Conservation (phyloP, 306 rosid species). For the Arachis hypogaea region DNA sequence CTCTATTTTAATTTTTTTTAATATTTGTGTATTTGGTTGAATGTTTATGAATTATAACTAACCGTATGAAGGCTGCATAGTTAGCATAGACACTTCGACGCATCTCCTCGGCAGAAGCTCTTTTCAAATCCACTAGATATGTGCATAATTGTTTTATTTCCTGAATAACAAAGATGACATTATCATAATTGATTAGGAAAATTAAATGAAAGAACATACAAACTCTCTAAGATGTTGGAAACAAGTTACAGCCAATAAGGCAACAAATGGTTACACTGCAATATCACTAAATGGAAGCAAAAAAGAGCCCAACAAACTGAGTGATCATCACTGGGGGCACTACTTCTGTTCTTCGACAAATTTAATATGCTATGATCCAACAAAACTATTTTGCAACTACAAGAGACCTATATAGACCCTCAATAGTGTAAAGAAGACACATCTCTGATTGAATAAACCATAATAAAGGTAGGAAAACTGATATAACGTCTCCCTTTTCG, state of each 20-base stretch:
- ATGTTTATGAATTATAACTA: constrained; percentile 36
- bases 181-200: constrained; percentile 11
- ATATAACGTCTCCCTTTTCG: not conserved
- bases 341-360: constrained; percentile 7
- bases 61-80: constrained; percentile 96
- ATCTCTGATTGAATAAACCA: constrained; percentile 6
- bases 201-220: constrained; percentile 26
- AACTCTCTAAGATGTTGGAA: not conserved
- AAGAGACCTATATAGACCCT: constrained; percentile 15
- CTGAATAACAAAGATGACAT: constrained; percentile 43
- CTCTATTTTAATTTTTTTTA: not conserved
- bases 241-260: not conserved
- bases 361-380: not conserved
- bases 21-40: not conserved
- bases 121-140: constrained; percentile 82
- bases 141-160: constrained; percentile 93
- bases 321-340: constrained; percentile 10
- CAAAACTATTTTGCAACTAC: not conserved
- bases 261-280: constrained; percentile 6
- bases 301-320: not conserved
- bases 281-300: constrained; percentile 16
- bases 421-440: constrained; percentile 5
- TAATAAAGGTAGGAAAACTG: constrained; percentile 8
- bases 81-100: constrained; percentile 98
- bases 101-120: constrained; percentile 98